Percentiles rank a stretch among this genome's conserved stretches.
Evolutionary conservation across 495 filamentous ascomycete genomes (phyloP).

Genomic region (Neohortaea acidophila): DNA sequence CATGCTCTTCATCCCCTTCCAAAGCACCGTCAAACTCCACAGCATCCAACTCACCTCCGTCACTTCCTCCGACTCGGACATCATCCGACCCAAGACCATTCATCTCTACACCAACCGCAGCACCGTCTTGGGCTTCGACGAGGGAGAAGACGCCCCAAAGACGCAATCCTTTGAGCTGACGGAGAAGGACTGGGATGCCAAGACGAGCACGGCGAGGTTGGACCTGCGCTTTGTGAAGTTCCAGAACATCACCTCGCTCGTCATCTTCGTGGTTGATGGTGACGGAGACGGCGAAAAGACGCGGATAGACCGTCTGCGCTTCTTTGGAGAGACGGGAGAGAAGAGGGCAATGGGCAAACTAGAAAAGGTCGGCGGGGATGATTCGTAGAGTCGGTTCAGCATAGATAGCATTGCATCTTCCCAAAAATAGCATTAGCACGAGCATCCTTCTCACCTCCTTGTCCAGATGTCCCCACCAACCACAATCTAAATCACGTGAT

Average conservation of each 20-base stretch:
- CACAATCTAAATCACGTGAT: too few relatives aligned
- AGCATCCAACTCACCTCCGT: slow-evolving; percentile 79
- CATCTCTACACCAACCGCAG: slow-evolving; percentile 73
- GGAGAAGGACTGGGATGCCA: slow-evolving; percentile 65
- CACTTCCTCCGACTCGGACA: slow-evolving; percentile 35
- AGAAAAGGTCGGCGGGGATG: slow-evolving; percentile 86
- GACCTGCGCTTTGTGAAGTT: slow-evolving; percentile 89
- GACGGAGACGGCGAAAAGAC: slow-evolving; percentile 77
- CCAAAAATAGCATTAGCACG: too few relatives aligned
- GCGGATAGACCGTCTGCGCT: slow-evolving; percentile 65
- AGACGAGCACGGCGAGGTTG: slow-evolving; percentile 71
- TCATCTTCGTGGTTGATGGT: slow-evolving; percentile 78
- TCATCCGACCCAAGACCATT: slow-evolving; percentile 70
- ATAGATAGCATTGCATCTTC: too few relatives aligned
- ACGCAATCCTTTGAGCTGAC: slow-evolving; percentile 64
- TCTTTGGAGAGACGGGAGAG: slow-evolving; percentile 86
- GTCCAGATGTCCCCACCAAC: too few relatives aligned
- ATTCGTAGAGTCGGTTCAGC: too few relatives aligned
- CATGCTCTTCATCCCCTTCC: slow-evolving; percentile 85
- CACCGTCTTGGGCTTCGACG: slow-evolving; percentile 86
- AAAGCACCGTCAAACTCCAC: slow-evolving; percentile 77
- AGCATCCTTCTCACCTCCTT: too few relatives aligned
- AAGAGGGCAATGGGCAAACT: slow-evolving; percentile 86
- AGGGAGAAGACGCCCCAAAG: slow-evolving; percentile 68
- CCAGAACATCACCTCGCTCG: slow-evolving; percentile 74